Conservation (phyloP, 768 basidiomycete species). For the Trametes cingulata region DNA sequence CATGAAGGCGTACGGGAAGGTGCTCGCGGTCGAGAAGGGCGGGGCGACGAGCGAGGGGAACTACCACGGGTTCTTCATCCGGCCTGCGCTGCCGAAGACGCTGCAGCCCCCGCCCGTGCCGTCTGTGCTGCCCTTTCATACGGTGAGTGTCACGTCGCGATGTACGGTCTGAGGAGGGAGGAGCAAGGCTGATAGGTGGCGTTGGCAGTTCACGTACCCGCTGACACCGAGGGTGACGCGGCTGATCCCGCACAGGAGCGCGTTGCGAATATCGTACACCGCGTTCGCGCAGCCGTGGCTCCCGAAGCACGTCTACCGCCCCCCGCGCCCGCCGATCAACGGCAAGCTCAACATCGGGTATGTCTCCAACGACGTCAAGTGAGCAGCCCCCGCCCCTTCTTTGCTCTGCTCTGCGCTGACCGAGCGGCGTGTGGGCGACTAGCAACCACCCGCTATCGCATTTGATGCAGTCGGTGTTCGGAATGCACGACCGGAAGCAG, state of each 20-base stretch:
- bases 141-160: slow-evolving; percentile 34
- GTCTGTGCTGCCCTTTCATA: slow-evolving; percentile 51
- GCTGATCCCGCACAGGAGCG: slow-evolving; percentile 49
- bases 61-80: slow-evolving; percentile 19
- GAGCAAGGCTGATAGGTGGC: no score
- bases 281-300: slow-evolving; percentile 43
- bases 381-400: slow-evolving; percentile 11
- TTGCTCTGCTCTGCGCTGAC: not conserved
- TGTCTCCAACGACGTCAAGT: slow-evolving; percentile 51
- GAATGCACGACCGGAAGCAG: slow-evolving; percentile 40
- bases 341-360: slow-evolving; percentile 50
- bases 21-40: slow-evolving; percentile 23
- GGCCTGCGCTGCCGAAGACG: slow-evolving; percentile 23
- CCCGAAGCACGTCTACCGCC: slow-evolving; percentile 40
- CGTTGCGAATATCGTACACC: slow-evolving; percentile 45
- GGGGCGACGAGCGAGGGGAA: slow-evolving; percentile 9
- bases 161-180: no score
- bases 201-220: slow-evolving; percentile 47
- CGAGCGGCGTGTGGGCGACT: not conserved
- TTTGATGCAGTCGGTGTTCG: slow-evolving; percentile 53
- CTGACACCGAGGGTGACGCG: slow-evolving; percentile 43
- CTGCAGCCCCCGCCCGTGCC: slow-evolving; percentile 38
- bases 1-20: slow-evolving; percentile 37
- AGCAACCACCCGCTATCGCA: slow-evolving; percentile 55
- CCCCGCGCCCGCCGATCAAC: slow-evolving; percentile 42